A percentile compares a stretch with the other conserved stretches of the same genome.
Conservation (phyloP, 192 early-diverging fungal genomes). For the Backusella luteola region DNA sequence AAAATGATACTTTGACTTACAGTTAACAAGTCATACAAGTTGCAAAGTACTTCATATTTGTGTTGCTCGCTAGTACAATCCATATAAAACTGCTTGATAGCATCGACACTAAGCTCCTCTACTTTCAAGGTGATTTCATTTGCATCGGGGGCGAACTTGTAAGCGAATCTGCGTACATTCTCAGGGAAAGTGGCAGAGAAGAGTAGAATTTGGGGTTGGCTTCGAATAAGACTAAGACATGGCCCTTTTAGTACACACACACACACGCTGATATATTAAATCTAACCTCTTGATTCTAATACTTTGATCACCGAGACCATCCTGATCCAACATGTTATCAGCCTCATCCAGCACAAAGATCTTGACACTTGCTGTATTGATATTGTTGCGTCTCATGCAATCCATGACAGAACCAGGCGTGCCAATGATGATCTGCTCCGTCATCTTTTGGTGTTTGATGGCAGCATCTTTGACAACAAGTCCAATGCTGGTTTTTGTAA, state of each 20-base stretch:
- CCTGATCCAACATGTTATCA: conserved; percentile 95
- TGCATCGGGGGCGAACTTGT: conserved; percentile 79
- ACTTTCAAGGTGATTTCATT: conserved; percentile 83
- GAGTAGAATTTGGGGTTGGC: conserved; percentile 77
- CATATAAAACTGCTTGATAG: conserved; percentile 97
- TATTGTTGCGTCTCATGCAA: conserved; percentile 57
- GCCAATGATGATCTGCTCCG: conserved; percentile 84
- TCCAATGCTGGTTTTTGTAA: conserved; percentile 68
- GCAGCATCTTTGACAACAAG: conserved; percentile 75
- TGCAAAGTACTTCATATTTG: conserved; percentile 74
- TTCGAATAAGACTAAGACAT: conserved; percentile 62
- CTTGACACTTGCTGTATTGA: conserved; percentile 61
- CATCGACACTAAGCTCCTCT: conserved; percentile 90
- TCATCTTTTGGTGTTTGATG: conserved; percentile 34
- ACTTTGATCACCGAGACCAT: conserved; percentile 84
- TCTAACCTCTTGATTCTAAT: conserved; percentile 67
- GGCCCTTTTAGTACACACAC: neutral
- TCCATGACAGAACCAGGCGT: conserved; percentile 92
- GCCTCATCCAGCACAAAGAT: conserved; percentile 97
- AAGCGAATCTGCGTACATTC: conserved; percentile 72
- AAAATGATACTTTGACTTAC: conserved; percentile 98
- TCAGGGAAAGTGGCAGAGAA: conserved; percentile 96
- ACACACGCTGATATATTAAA: no score
- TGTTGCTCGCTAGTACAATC: conserved; percentile 79
- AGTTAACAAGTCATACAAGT: conserved; percentile 80